These are phyloP conservation scores for Solanum clarkiae DNA, from an alignment of 257 asterid genomes.

Conservation along the genomic window DNA sequence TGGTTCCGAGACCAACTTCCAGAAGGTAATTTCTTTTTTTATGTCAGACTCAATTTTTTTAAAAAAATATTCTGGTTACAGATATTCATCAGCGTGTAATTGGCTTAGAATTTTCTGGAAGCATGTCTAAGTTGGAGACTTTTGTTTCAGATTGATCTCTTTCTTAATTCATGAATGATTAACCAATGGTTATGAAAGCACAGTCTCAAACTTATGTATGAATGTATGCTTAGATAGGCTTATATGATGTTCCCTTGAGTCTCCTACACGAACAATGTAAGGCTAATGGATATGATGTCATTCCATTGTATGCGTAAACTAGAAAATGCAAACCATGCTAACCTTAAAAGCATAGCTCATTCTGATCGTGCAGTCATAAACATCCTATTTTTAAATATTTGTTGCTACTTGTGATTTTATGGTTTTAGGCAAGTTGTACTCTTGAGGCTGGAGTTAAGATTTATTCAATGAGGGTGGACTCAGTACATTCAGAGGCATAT, in stretches of 20 bases:
- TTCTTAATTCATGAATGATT: not conserved
- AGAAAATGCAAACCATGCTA: not conserved
- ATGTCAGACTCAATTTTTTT: not conserved
- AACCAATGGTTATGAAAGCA: not conserved
- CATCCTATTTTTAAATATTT: not conserved
- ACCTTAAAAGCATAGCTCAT: not conserved
- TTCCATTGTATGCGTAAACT: not conserved
- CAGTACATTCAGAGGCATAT: conserved; percentile 90
- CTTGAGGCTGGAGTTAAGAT: conserved; percentile 99
- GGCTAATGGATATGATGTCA: not conserved
- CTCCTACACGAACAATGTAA: not conserved
- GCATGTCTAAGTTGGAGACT: not conserved
- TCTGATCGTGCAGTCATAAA: not conserved
- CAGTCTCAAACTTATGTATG: not conserved
- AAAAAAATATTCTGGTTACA: not conserved
- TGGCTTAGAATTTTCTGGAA: not conserved
- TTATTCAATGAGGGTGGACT: conserved; percentile 94
- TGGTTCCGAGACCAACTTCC: conserved; percentile 82
- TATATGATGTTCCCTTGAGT: not conserved
- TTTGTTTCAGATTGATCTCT: not conserved
- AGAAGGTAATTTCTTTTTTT: conserved; percentile 43
- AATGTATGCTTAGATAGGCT: not conserved
- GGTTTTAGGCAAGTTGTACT: conserved; percentile 84
- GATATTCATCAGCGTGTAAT: not conserved
- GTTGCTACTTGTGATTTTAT: not conserved